Evolutionary conservation across 2,329 filamentous ascomycete species (phyloP).

Genomic region (Cercospora zeina): DNA sequence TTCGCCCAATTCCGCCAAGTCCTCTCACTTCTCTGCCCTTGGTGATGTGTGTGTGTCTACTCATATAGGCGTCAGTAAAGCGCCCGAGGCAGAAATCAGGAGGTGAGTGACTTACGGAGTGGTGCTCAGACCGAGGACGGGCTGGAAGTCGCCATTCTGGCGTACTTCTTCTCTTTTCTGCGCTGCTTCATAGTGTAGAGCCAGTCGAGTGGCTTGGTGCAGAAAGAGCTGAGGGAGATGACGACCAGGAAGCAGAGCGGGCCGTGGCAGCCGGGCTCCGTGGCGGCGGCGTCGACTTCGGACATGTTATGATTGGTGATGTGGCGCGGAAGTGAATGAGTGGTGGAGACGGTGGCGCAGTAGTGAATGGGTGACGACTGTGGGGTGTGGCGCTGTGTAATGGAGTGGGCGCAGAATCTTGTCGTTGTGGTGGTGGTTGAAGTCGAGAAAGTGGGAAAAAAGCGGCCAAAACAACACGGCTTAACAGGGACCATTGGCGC

Average conservation of each 20-base stretch:
- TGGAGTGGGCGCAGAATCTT: not conserved
- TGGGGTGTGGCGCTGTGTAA: not conserved
- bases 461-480: not conserved
- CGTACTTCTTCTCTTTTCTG: not conserved
- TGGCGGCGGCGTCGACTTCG: not conserved
- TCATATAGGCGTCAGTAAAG: not conserved
- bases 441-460: not conserved
- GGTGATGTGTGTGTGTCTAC: not conserved
- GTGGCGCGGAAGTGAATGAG: not conserved
- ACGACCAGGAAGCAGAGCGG: not conserved
- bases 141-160: conserved; percentile 2
- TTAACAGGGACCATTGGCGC: not conserved
- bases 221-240: not conserved
- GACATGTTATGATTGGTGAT: not conserved
- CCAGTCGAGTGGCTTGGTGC: not conserved
- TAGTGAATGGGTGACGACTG: not conserved
- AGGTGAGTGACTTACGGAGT: not conserved
- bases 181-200: not conserved
- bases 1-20: not conserved
- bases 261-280: not conserved
- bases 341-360: not conserved
- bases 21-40: not conserved
- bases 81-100: not conserved
- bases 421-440: not conserved
- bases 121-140: not conserved